phyloP scores from a whole-genome alignment of 2,329 filamentous ascomycete species.

The Fusarium burgessii region DNA sequence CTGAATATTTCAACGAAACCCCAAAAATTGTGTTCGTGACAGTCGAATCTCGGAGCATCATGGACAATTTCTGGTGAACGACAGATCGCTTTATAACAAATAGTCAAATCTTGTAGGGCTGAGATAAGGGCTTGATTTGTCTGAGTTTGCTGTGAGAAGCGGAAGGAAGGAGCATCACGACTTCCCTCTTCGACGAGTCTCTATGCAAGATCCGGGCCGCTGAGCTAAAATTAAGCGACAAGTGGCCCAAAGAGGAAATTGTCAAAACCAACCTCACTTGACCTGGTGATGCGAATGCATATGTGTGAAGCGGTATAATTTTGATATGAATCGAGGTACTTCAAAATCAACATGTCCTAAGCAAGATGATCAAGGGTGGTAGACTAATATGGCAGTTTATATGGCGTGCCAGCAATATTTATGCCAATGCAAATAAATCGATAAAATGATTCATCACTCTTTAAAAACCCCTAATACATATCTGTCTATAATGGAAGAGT shows the following conservation, averaged over 20 bases:
- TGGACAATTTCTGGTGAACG: not conserved
- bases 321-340: not conserved
- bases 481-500: not conserved
- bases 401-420: not conserved
- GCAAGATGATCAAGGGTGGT: not conserved
- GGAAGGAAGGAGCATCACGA: not conserved
- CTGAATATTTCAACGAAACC: too few relatives aligned
- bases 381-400: too few relatives aligned
- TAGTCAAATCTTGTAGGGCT: not conserved
- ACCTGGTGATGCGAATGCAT: not conserved
- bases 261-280: not conserved
- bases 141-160: not conserved
- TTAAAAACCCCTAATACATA: not conserved
- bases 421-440: not conserved
- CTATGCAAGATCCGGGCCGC: not conserved
- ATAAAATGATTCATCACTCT: too few relatives aligned
- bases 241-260: not conserved
- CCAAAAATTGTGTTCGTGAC: not conserved
- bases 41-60: not conserved
- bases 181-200: not conserved
- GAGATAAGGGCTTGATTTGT: not conserved
- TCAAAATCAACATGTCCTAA: not conserved
- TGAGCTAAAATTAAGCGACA: slow-evolving; percentile 1
- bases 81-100: not conserved
- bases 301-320: not conserved